Evolutionary conservation across 352 stramenopile genomes (phyloP).

Genomic region (Globisporangium mamillatum): DNA sequence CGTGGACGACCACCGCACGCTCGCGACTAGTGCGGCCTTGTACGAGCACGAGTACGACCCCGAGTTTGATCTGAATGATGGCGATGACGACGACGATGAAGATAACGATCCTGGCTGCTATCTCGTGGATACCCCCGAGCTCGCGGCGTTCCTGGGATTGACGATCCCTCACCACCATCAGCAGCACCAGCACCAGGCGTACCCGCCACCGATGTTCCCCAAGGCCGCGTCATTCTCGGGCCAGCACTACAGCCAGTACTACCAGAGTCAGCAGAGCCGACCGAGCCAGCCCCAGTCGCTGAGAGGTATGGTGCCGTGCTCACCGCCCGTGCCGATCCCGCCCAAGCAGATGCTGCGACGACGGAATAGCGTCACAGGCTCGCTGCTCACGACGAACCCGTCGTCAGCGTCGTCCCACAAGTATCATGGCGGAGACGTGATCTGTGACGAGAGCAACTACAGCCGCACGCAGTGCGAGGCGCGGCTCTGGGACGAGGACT

Average conservation of each 20-base stretch:
- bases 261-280: background rate
- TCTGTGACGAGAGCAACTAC: conserved; percentile 19
- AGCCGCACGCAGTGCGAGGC: conserved; percentile 48
- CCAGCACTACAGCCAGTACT: conserved; percentile 3
- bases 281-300: background rate
- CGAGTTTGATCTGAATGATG: background rate
- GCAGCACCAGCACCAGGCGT: background rate
- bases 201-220: background rate
- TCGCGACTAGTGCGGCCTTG: background rate
- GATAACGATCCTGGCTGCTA: background rate
- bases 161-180: background rate
- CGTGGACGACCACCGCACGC: background rate
- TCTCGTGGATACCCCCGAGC: conserved; percentile 15
- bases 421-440: background rate
- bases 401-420: background rate
- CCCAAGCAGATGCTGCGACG: conserved; percentile 14
- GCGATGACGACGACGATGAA: background rate
- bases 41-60: conserved; percentile 1
- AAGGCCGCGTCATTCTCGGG: conserved; percentile 20
- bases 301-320: conserved; percentile 17
- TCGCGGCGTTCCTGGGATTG: conserved; percentile 16
- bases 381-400: conserved; percentile 7
- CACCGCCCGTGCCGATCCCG: conserved; percentile 23
- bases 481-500: conserved; percentile 59
- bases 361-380: conserved; percentile 19